Percentiles rank a stretch among this genome's conserved stretches.
phyloP scores from a whole-genome alignment of 768 basidiomycete species.

The Boletus pseudo-olivaceus region DNA sequence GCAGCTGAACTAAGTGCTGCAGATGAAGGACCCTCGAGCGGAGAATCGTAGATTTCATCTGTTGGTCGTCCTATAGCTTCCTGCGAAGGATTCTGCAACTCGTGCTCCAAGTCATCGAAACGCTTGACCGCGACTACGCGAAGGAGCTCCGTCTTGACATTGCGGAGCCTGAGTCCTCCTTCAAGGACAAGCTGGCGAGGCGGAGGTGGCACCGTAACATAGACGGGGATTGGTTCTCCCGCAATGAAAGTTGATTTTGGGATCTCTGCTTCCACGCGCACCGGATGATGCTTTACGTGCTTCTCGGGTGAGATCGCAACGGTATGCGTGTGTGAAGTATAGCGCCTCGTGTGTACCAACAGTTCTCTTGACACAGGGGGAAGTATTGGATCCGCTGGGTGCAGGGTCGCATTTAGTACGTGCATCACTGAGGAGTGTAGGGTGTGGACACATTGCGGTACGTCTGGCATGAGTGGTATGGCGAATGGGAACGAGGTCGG shows the following conservation, averaged over 20 bases:
- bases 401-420: constrained; percentile 62
- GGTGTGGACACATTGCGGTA: constrained; percentile 80
- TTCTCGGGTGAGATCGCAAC: constrained; percentile 60
- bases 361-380: constrained; percentile 51
- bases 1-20: constrained; percentile 16
- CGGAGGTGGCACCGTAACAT: constrained; percentile 79
- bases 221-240: constrained; percentile 74
- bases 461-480: constrained; percentile 73
- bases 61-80: constrained; percentile 15
- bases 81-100: constrained; percentile 28
- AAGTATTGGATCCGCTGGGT: constrained; percentile 41
- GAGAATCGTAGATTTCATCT: constrained; percentile 13
- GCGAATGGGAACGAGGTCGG: constrained; percentile 76
- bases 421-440: constrained; percentile 71
- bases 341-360: constrained; percentile 70
- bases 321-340: constrained; percentile 57
- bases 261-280: constrained; percentile 64
- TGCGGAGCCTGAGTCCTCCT: constrained; percentile 70
- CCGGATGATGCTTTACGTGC: constrained; percentile 56
- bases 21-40: constrained; percentile 33
- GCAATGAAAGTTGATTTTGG: constrained; percentile 68
- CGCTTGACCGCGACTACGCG: constrained; percentile 57
- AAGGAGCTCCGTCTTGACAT: constrained; percentile 76
- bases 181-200: constrained; percentile 61
- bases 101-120: constrained; percentile 35